A percentile compares a stretch with the other conserved stretches of the same genome.
These are phyloP conservation scores for Lentinus polychrous DNA, from an alignment of 1,284 basidiomycete genomes.

Conservation along the genomic window DNA sequence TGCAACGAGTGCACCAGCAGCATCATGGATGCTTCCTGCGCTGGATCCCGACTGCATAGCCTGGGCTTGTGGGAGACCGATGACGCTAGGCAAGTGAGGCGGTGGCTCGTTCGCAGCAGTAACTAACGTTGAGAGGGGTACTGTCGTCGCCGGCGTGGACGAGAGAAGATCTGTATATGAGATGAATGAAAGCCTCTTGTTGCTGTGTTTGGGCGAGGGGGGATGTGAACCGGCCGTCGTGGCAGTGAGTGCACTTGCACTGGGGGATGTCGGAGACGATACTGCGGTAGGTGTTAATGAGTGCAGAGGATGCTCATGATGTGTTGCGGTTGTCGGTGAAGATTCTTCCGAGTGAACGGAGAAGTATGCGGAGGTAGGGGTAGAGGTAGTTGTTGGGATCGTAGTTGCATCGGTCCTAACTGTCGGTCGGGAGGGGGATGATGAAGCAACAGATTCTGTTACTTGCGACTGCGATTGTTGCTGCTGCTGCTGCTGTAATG, in stretches of 20 bases:
- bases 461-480: slow-evolving; percentile 2
- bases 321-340: slow-evolving; percentile 35
- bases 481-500: slow-evolving; percentile 5
- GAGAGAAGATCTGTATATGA: slow-evolving; percentile 79
- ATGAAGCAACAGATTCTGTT: slow-evolving; percentile 7
- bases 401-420: slow-evolving; percentile 14
- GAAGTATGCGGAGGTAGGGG: slow-evolving; percentile 45
- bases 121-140: slow-evolving; percentile 68
- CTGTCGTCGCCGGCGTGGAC: slow-evolving; percentile 64
- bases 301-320: slow-evolving; percentile 28
- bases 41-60: slow-evolving; percentile 18
- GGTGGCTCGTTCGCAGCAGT: slow-evolving; percentile 46
- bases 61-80: slow-evolving; percentile 32
- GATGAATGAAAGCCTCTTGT: slow-evolving; percentile 77
- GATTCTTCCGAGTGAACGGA: slow-evolving; percentile 31
- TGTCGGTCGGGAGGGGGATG: slow-evolving; percentile 19
- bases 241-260: neutral
- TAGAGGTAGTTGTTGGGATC: slow-evolving; percentile 27
- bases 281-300: slow-evolving; percentile 15
- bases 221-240: slow-evolving; percentile 32
- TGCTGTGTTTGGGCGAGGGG: slow-evolving; percentile 46
- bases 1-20: slow-evolving; percentile 9
- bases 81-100: slow-evolving; percentile 58
- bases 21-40: slow-evolving; percentile 22
- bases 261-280: slow-evolving; percentile 12